Base-by-base conservation (phyloP, 352 stramenopile genomes). In the Albugo candida region DNA sequence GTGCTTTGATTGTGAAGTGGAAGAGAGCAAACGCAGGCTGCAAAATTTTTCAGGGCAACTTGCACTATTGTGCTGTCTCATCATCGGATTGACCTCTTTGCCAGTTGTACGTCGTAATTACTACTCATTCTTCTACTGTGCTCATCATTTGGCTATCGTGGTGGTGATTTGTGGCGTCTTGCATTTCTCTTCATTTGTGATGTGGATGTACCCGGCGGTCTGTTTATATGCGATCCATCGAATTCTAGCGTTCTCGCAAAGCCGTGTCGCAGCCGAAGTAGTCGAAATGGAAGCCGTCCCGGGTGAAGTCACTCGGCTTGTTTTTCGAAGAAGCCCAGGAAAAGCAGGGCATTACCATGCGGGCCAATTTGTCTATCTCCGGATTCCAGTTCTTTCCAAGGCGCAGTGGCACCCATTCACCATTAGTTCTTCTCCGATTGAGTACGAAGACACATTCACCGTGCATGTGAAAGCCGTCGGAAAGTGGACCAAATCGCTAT, bases 51-150 rank as follows among this genome's bases (percentile, higher is more conserved):
- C 62, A 13, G 77, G 77, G 16, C 65, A 84, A 38, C 11, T 92
- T 36, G 71, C 73, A 20, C 31, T 86, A 52, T 49, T 81, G 12
- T 74, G 71, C 58, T 77, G 70, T 40, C 40, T 91, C 35, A 55
- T 81, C 44, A 91, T 92, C 40, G 72, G 70, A 17, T 52, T 73
- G 13, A 85, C 80, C 44, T 89, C 81, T 35, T 57, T 93, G 31
- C 59, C 61, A 41, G 52, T 61, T 18, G 70, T 94, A 18, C 77
- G 83, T 18, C 70, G 83, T 37, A 55, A 57, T 24, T 79, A 67
- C 64, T 94, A 89, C 55, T 70, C 83, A 43, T 39, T 87, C 24
- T 94, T 94, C 46, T 88, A 92, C 63, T 89, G 88, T 61, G 65
- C 63, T 48, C 81, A 93, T 57, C 76, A 91, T 54, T 64, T 92